Conservation (phyloP, 148 eudicot genomes). For the Mesembryanthemum crystallinum region DNA sequence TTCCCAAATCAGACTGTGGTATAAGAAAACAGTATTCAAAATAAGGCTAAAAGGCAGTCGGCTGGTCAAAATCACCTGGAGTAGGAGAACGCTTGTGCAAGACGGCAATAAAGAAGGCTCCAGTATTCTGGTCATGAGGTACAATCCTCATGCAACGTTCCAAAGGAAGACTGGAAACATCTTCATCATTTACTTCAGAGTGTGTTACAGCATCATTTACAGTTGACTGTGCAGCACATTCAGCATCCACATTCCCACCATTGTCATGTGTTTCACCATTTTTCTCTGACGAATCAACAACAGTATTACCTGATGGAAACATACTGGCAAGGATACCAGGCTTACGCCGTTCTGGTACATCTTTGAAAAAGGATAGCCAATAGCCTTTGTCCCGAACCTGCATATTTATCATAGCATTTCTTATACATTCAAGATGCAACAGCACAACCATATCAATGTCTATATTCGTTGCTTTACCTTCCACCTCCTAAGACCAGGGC, state of each 20-base stretch:
- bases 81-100: slow-evolving; percentile 66
- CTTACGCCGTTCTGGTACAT: slow-evolving; percentile 59
- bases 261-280: slow-evolving; percentile 27
- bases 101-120: slow-evolving; percentile 94
- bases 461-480: slow-evolving; percentile 48
- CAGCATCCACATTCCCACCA: slow-evolving; percentile 28
- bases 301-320: slow-evolving; percentile 79
- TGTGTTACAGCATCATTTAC: slow-evolving; percentile 28
- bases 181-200: slow-evolving; percentile 39
- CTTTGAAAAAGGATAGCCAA: slow-evolving; percentile 74
- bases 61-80: slow-evolving; percentile 53
- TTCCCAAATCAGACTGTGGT: not conserved
- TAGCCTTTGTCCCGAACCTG: slow-evolving; percentile 90
- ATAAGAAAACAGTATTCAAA: not conserved
- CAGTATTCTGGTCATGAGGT: slow-evolving; percentile 97
- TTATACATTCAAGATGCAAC: slow-evolving; percentile 11
- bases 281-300: slow-evolving; percentile 31
- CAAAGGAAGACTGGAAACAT: slow-evolving; percentile 71
- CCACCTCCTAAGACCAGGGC: slow-evolving; percentile 97
- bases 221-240: slow-evolving; percentile 21
- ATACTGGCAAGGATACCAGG: slow-evolving; percentile 60
- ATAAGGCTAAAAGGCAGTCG: not conserved
- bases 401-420: slow-evolving; percentile 23
- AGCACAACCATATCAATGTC: not conserved
- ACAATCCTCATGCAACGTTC: slow-evolving; percentile 96